phyloP scores from a whole-genome alignment of 2,329 filamentous ascomycete genomes.

The Immersiporthe knoxdaviesiana region DNA sequence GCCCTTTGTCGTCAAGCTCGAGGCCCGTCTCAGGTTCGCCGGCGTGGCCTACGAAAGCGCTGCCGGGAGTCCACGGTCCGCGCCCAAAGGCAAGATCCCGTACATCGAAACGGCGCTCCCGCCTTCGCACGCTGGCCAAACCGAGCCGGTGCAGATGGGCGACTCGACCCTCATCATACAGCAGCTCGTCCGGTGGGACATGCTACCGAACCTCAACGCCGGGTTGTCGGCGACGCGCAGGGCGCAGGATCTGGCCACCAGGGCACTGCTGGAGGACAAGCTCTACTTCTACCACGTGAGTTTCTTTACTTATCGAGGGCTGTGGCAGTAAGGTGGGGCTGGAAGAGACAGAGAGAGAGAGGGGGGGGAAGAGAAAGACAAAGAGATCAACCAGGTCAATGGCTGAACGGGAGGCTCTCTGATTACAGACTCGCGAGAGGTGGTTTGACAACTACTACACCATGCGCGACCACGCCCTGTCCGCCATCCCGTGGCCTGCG shows the following conservation, averaged over 20 bases:
- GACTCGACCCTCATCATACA: conserved; percentile 62
- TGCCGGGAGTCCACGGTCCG: conserved; percentile 48
- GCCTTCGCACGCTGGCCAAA: not conserved
- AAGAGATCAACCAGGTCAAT: no score
- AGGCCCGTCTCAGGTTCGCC: conserved; percentile 61
- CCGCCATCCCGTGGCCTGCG: conserved; percentile 53
- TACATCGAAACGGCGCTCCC: conserved; percentile 47
- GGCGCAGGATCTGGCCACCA: conserved; percentile 55
- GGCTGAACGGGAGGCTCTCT: not conserved
- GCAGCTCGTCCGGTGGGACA: conserved; percentile 44
- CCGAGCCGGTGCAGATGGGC: conserved; percentile 38
- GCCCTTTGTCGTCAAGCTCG: conserved; percentile 65
- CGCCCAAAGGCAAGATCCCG: conserved; percentile 63
- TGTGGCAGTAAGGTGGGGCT: no score
- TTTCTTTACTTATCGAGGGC: not conserved
- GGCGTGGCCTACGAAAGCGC: conserved; percentile 50
- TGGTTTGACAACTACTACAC: conserved; percentile 63
- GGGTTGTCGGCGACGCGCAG: conserved; percentile 43
- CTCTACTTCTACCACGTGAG: conserved; percentile 59
- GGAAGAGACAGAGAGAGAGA: no score
- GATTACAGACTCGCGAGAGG: conserved; percentile 49
- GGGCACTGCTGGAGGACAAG: conserved; percentile 62
- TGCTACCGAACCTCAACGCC: conserved; percentile 54
- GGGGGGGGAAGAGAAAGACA: no score
- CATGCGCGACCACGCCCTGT: conserved; percentile 58